Evolutionary conservation across 1,284 basidiomycete species (phyloP).

Genomic region (Microbotryum lychnidis-dioicae): DNA sequence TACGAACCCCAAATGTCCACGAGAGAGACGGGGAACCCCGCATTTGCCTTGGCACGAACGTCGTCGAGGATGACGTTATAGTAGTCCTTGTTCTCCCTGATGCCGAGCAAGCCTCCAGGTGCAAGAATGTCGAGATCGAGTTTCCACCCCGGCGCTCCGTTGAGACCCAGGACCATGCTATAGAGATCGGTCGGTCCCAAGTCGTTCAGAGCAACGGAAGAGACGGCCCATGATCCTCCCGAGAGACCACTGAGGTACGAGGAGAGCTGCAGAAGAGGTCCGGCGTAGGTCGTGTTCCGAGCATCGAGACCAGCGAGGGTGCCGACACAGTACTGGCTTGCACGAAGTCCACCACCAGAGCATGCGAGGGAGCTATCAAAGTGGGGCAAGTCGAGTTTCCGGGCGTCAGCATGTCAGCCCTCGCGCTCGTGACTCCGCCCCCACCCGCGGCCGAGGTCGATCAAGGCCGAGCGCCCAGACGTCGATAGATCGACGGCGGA

Average conservation of each 20-base stretch:
- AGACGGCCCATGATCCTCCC: constrained; percentile 42
- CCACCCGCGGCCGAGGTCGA: too few relatives aligned
- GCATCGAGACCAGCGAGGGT: constrained; percentile 54
- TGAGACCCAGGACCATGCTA: constrained; percentile 28
- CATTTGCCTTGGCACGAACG: constrained; percentile 25
- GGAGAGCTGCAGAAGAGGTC: constrained; percentile 56
- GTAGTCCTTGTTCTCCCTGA: constrained; percentile 22
- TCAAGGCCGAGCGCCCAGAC: too few relatives aligned
- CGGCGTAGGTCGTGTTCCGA: constrained; percentile 50
- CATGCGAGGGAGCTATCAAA: constrained; percentile 15
- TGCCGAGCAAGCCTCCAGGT: constrained; percentile 18
- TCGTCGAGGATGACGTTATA: constrained; percentile 14
- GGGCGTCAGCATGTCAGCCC: too few relatives aligned
- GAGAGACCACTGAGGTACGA: constrained; percentile 57
- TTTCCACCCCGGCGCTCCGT: constrained; percentile 15
- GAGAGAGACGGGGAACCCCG: constrained; percentile 31
- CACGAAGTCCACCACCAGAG: constrained; percentile 46
- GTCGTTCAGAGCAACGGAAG: constrained; percentile 25
- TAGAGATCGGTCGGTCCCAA: constrained; percentile 16
- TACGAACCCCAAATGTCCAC: constrained; percentile 8
- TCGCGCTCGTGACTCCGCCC: too few relatives aligned
- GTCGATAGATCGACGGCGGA: too few relatives aligned
- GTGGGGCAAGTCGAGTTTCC: background rate
- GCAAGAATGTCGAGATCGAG: constrained; percentile 22
- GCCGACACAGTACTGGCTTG: constrained; percentile 55